phyloP scores from a whole-genome alignment of 768 basidiomycete species.

The Tulasnella sp. region DNA sequence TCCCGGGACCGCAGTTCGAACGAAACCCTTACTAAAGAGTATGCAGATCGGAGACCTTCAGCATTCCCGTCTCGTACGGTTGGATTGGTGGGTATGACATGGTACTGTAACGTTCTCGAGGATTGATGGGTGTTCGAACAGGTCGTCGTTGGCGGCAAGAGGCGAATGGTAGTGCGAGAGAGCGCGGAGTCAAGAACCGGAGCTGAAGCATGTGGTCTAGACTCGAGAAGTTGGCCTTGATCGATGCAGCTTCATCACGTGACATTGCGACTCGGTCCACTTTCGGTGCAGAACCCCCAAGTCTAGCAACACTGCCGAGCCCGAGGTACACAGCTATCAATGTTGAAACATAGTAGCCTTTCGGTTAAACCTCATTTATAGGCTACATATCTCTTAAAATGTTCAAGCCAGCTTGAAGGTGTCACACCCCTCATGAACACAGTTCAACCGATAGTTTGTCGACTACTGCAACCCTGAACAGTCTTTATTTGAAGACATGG shows the following conservation, averaged over 20 bases:
- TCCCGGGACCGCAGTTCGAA: not conserved
- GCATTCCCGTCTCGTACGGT: slow-evolving; percentile 22
- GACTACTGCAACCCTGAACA: too few species aligned
- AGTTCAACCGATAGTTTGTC: too few species aligned
- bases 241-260: not conserved
- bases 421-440: too few species aligned
- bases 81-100: slow-evolving; percentile 18
- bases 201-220: not conserved
- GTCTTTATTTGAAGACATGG: too few species aligned
- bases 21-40: slow-evolving; percentile 21
- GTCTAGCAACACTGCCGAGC: too few species aligned
- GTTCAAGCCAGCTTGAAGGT: too few species aligned
- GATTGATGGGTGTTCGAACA: not conserved
- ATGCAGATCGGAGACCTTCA: slow-evolving; percentile 25
- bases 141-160: not conserved
- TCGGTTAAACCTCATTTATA: too few species aligned
- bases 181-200: not conserved
- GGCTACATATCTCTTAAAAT: too few species aligned
- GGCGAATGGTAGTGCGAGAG: not conserved
- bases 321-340: too few species aligned
- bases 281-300: too few species aligned
- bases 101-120: not conserved
- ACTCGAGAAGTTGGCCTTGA: not conserved
- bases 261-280: too few species aligned
- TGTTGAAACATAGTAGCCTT: too few species aligned